Base-by-base conservation (phyloP, 1,284 basidiomycete genomes). In the Coriolopsis trogii region DNA sequence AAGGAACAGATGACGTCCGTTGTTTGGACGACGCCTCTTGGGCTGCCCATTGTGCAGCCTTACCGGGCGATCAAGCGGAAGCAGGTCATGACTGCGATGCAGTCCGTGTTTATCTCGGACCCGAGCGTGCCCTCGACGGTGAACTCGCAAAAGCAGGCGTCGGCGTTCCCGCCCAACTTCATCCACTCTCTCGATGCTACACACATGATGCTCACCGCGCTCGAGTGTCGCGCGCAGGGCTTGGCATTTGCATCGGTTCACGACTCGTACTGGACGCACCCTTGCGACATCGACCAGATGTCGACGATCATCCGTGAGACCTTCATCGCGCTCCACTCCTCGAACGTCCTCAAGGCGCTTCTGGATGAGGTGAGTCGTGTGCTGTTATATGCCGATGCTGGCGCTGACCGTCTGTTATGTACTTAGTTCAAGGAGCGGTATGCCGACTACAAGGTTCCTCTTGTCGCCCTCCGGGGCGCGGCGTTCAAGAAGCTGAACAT, bases 191-290 rank as follows among this genome's bases (percentile, higher is more conserved):
- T 99, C 42, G 97, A 99, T 69, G 97, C 97, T 3, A 98, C 96
- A 1, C 97, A 99, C 73, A 98, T 99, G 95, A 89, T 98, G 81
- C 74, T 98, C 59, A 98, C 95, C 1, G 95, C 96, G n/a, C 78
- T 97, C 34, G 89, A 93, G 64, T 98, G 93, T 67, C 76, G 81
- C 62, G 79, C 84, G 16, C 79, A 81, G 63, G 78, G 76, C 41
- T 68, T 97, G 53, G 89, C 88, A 0, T 98, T 98, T 68, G 96
- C 95, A 0, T 92, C 93, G 3, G 97, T 99, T 12, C 96, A 99
- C 71, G 97, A 99, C 69, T 98, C 95, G 1, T 99, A 98, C 75
- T 99, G 96, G 96, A 98, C 96, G 6, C 96, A 99, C 67, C 91
- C 96, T 0, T 82, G 78, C 31, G 84, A 82, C 56, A 91, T 98